Base-by-base conservation (phyloP, 805 yeast species). In the Ogataea philodendri region DNA sequence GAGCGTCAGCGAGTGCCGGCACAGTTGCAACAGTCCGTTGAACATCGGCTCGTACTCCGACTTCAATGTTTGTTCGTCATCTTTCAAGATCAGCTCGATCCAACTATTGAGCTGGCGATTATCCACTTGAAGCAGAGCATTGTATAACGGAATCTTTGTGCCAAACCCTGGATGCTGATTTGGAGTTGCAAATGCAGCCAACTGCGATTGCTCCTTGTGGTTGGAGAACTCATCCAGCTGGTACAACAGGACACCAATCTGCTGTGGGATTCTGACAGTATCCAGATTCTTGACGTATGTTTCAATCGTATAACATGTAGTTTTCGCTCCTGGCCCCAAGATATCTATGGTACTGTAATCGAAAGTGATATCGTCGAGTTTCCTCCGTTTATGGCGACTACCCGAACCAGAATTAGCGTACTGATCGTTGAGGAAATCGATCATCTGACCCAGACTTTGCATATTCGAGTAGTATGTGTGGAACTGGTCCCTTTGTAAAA, bases 161-260 rank as follows among this genome's bases (percentile, higher is more conserved):
- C 42, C 38, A 13, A 44, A 37, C 3, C n/a, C n/a, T n/a, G n/a
- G n/a, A n/a, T n/a, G n/a, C n/a, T n/a, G n/a, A n/a, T n/a, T n/a
- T n/a, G n/a, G n/a, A n/a, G n/a, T n/a, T n/a, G n/a, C n/a, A n/a
- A n/a, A n/a, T n/a, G n/a, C n/a, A n/a, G n/a, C n/a, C n/a, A n/a
- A n/a, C n/a, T n/a, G n/a, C n/a, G n/a, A n/a, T n/a, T n/a, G n/a
- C n/a, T n/a, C n/a, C n/a, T 24, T 20, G 9, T 16, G 11, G 8
- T 14, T 18, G 2, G 41, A 26, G 8, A 37, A 9, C 3, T 46
- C 44, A 23, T 41, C 34, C 2, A 48, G 29, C 14, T 42, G 44
- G 14, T 29, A 38, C 3, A 52, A 15, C 10, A 50, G 26, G 0
- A 47, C 26, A 4, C 53, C 53, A 9, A 50, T 17, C 24, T 52